Evolutionary conservation across 257 asterid species (phyloP), one percentile per base, ranked within the genome.

Genomic region (Ilex aquifolium): DNA sequence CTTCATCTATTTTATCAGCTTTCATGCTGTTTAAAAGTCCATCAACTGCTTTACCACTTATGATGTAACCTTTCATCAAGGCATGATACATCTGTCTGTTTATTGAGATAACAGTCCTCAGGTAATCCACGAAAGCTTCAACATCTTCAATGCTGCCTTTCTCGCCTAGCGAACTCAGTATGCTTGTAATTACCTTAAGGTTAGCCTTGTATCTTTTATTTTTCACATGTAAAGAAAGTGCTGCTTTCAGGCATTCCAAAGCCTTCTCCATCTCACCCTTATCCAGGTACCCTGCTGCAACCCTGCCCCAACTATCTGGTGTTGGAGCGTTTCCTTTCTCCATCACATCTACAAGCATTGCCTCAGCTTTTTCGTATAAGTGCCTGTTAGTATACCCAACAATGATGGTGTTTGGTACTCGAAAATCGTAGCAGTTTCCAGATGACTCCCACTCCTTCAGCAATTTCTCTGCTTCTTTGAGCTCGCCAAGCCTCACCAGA

Each of bases 391-490:
- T 72, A 60, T 77, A 71, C 59, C 89, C 88, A 62, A 58, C 65
- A 59, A 90, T 68, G 48, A 87, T 67, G 30, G 67, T 73, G 62
- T 60, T 70, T 6, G 89, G 87, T 51, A 90, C 95, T 44, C 87
- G 85, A 62, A 82, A 71, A 69, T 90, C 97, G 60, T 70, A 77
- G 75, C 74, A 77, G 69, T 88, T 90, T 1, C 79, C 82, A 30
- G 91, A 83, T n/a, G 82, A 72, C 56, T 85, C 95, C 96, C 97
- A 90, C 71, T 76, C 89, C 67, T 67, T 72, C 5, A 90, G 80
- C 67, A 88, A 67, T 51, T 79, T 74, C 71, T 79, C 86, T 0
- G 88, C 97, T 76, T 71, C 86, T 60, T 77, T 88, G 60, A 85
- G 70, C 66, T 79, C 87, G 63, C 63, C 86, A 57, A 90, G 87